phyloP scores from a whole-genome alignment of 23 red algal genomes.

The Cyanidioschyzon merolae region DNA sequence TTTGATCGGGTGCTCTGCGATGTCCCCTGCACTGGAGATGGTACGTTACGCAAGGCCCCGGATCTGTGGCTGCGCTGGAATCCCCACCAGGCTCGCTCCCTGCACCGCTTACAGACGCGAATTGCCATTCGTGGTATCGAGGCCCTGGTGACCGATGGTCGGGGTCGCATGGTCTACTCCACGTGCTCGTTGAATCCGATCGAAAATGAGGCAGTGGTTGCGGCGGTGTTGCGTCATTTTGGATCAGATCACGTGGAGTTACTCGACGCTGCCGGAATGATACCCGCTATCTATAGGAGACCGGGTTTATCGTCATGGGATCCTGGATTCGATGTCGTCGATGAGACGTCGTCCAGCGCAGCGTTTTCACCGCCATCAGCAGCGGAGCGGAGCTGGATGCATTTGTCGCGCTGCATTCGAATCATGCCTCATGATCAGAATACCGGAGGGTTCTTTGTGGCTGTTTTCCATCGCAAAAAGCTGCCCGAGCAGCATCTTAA shows the following conservation, averaged over 20 bases:
- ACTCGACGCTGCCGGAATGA: constrained; percentile 34
- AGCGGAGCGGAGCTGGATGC: constrained; percentile 41
- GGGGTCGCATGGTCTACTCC: constrained; percentile 58
- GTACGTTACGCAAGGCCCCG: constrained; percentile 77
- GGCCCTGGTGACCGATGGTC: constrained; percentile 38
- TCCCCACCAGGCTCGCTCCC: constrained; percentile 43
- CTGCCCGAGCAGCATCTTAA: background rate
- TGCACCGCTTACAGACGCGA: constrained; percentile 56
- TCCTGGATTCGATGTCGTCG: background rate
- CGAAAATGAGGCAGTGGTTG: constrained; percentile 94
- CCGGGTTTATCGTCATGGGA: constrained; percentile 52
- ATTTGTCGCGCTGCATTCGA: constrained; percentile 54
- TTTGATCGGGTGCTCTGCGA: constrained; percentile 91
- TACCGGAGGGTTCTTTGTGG: constrained; percentile 91
- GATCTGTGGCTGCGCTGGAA: constrained; percentile 76
- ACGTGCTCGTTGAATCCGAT: constrained; percentile 93
- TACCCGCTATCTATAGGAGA: constrained; percentile 39
- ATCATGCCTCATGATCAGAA: constrained; percentile 92
- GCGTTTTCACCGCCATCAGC: constrained; percentile 58
- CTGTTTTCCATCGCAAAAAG: constrained; percentile 48
- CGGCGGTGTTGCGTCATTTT: constrained; percentile 38
- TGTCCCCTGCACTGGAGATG: constrained; percentile 91
- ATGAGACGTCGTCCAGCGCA: background rate
- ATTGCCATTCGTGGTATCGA: constrained; percentile 67
- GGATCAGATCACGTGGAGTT: constrained; percentile 27